Evolutionary conservation across 2,329 filamentous ascomycete genomes (phyloP), one percentile per base, ranked within the genome.

Genomic region (Trichophyton benhamiae): DNA sequence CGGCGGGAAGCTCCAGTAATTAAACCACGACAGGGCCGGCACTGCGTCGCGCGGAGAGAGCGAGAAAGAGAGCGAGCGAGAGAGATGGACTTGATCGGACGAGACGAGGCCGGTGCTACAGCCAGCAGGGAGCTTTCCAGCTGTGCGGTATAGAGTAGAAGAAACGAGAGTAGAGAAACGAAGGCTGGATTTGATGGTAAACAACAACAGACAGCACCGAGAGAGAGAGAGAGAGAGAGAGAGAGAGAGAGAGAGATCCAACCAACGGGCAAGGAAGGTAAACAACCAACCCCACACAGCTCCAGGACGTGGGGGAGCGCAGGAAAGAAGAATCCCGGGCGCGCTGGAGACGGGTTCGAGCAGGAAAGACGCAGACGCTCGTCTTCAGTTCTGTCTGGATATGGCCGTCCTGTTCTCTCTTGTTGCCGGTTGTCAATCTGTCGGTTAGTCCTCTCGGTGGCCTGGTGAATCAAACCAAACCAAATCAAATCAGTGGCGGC

Each of bases 171-270:
- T 33, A 55, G 52, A 55, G 52, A 55, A 55, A 55, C 20, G 30
- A 55, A 55, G 52, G 20, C 36, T 55, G 52, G 52, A 55, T 55
- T 38, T 55, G 52, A 36, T 22, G 25, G 27, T 55, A 55, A 53
- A 53, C 20, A 53, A 53, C 20, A 55, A 3, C 15, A 20, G 20
- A 20, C 20, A 6, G 33, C 33, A 36, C 30, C 36, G 25, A 27
- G 2, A 25, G 25, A 27, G 25, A 27, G 25, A 1, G 20, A 20
- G 20, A 27, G 20, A 1, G 25, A 27, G 25, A 1, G 20, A 20
- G 20, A 27, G 20, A 1, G 25, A 27, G 25, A 27, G 25, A 30
- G 27, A 30, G 27, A 36, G 25, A 55, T 55, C 52, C 52, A 36
- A 38, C 52, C 52, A 55, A 55, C 27, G 27, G 27, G 6, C 20